Percentiles rank a stretch among this genome's conserved stretches.
These are phyloP conservation scores for Pyrenula massariospora DNA, from an alignment of 495 filamentous ascomycete species.

Conservation along the genomic window DNA sequence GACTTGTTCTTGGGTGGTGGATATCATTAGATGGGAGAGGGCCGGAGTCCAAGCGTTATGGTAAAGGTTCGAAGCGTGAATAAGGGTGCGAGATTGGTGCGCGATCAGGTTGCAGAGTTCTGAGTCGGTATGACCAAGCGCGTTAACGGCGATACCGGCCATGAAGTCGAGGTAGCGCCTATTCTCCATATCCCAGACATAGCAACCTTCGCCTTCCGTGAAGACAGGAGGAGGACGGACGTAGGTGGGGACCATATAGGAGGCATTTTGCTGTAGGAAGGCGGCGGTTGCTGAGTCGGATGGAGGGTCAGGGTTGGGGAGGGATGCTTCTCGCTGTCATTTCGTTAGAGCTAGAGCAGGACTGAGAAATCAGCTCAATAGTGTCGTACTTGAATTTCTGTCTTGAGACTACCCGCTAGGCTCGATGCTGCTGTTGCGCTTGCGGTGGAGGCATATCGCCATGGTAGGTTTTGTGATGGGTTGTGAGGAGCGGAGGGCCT, in stretches of 20 bases:
- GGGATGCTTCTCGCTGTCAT: conserved; percentile 44
- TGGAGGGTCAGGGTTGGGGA: conserved; percentile 70
- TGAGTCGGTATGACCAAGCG: conserved; percentile 76
- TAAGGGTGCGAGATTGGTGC: conserved; percentile 69
- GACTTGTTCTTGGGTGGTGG: conserved; percentile 60
- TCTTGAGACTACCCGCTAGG: not conserved
- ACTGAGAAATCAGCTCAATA: not conserved
- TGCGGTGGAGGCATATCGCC: not conserved
- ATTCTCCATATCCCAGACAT: conserved; percentile 84
- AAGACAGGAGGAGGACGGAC: conserved; percentile 85
- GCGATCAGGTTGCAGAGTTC: conserved; percentile 55
- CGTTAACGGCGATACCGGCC: conserved; percentile 90
- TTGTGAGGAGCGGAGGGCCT: not conserved
- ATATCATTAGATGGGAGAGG: conserved; percentile 74
- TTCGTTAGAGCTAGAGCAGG: not conserved
- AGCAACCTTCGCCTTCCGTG: conserved; percentile 71
- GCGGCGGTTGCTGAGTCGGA: conserved; percentile 64
- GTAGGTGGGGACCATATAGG: conserved; percentile 93
- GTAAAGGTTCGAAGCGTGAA: conserved; percentile 92
- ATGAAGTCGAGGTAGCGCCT: conserved; percentile 87
- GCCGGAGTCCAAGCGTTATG: conserved; percentile 88
- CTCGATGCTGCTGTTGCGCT: not conserved
- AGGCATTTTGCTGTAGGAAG: conserved; percentile 57
- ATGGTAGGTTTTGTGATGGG: not conserved
- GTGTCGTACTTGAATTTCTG: conserved; percentile 3